Conservation (phyloP, 169 alveolate genomes). For the Cytauxzoon felis region DNA sequence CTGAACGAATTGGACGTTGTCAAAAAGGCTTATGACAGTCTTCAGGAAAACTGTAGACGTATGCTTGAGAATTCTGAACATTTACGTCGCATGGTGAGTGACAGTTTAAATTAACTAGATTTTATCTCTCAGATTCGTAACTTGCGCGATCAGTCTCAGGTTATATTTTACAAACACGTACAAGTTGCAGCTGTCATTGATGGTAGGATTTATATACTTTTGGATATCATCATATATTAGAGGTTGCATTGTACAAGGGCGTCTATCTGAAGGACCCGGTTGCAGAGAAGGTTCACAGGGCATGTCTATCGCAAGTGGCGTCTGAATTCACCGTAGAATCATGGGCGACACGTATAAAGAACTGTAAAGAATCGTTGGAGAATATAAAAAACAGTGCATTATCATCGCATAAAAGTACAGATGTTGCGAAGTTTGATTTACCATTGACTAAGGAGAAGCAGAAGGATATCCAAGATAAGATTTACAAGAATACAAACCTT, state of each 20-base stretch:
- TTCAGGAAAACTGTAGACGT: conserved; percentile 45
- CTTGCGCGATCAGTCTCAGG: conserved; percentile 33
- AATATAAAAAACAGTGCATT: conserved; percentile 42
- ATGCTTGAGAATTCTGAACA: conserved; percentile 50
- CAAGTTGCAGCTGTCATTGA: conserved; percentile 52
- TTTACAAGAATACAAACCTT: conserved; percentile 21
- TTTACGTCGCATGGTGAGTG: conserved; percentile 43
- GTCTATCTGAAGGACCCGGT: conserved; percentile 38
- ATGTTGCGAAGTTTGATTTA: not conserved
- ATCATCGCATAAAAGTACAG: conserved; percentile 14
- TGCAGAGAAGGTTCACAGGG: conserved; percentile 50
- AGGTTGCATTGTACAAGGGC: conserved; percentile 35
- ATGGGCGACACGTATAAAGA: conserved; percentile 44
- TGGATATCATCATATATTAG: not conserved
- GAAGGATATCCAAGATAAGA: conserved; percentile 18
- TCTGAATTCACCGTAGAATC: conserved; percentile 50
- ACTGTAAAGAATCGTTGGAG: conserved; percentile 49
- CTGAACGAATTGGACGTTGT: conserved; percentile 29
- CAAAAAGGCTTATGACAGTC: conserved; percentile 42
- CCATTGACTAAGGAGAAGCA: conserved; percentile 31
- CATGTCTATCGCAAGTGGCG: conserved; percentile 55
- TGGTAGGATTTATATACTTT: conserved; percentile 12
- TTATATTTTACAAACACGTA: conserved; percentile 41
- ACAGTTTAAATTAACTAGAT: not conserved
- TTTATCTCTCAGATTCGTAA: conserved; percentile 8